Base-by-base conservation (phyloP, 805 yeast genomes). In the Lachancea sp. region DNA sequence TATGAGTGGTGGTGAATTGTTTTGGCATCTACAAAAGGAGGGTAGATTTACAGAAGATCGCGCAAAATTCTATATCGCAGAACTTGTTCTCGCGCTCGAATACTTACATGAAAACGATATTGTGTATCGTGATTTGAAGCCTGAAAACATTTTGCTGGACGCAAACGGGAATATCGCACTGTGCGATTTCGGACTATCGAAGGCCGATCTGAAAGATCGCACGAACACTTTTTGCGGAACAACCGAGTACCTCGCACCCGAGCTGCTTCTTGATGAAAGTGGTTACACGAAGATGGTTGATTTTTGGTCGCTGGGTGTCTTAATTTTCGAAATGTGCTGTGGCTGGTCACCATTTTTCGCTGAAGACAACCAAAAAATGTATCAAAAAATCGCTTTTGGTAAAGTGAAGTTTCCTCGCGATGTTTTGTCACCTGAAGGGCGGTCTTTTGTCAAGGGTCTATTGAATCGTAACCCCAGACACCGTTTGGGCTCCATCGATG, bases 341-440 rank as follows among this genome's bases (percentile, higher is more conserved):
- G 99, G 99, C 42, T 93, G 98, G 99, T 85, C 96, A 3, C 99
- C 99, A 45, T 93, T 93, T 66, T 93, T 88, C 60, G 99, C 98
- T 22, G 97, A 91, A 51, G 91, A 88, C 65, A 89, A 95, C 41
- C 98, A 93, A 70, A 96, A 93, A 67, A 93, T 93, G 99, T 93
- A 93, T 70, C 93, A 91, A 70, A 93, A 93, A 68, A 93, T 93
- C 70, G 99, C 98, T 3, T 93, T 89, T 68, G 99, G 99, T 51
- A 93, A 91, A 66, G 98, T 93, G 37, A 77, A 96, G 59, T 93
- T 93, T 67, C 99, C 99, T 41, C 88, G 91, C 64, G 99, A 93
- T 62, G 95, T 93, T 19, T 71, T 93, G 47, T 84, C 95, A 39
- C 77, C 87, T 4, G 97, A 90, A 64, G 99, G 98, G 35, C 78